Percentiles rank a stretch among this genome's conserved stretches.
Evolutionary conservation across 345 rosid species (phyloP).

Genomic region (Brassica carinata): DNA sequence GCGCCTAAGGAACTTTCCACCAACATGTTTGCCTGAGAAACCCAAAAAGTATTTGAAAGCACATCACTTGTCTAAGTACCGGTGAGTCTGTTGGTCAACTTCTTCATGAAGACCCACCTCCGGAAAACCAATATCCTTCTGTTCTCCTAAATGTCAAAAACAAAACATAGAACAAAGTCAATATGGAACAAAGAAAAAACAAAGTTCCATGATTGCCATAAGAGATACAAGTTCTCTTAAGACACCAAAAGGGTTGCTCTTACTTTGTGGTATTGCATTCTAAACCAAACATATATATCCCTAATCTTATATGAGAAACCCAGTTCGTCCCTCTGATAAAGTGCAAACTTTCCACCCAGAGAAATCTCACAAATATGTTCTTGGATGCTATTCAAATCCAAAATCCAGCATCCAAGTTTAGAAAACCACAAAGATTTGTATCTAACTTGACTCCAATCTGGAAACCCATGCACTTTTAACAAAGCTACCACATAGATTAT

Average conservation of each 20-base stretch:
- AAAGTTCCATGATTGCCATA: slow-evolving; percentile 3
- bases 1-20: slow-evolving; percentile 44
- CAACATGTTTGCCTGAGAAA: slow-evolving; percentile 42
- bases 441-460: slow-evolving; percentile 28
- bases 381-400: slow-evolving; percentile 3
- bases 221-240: neutral
- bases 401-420: slow-evolving; percentile 2
- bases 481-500: neutral
- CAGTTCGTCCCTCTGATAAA: slow-evolving; percentile 6
- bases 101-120: slow-evolving; percentile 4
- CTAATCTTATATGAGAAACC: slow-evolving; percentile 12
- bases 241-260: slow-evolving; percentile 1
- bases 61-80: slow-evolving; percentile 37
- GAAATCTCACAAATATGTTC: neutral
- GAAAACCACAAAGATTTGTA: slow-evolving; percentile 22
- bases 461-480: slow-evolving; percentile 25
- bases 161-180: slow-evolving; percentile 31
- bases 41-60: slow-evolving; percentile 31
- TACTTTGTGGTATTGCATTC: neutral
- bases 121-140: neutral
- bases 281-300: neutral
- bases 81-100: slow-evolving; percentile 10
- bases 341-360: neutral
- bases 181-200: slow-evolving; percentile 9
- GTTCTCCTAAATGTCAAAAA: slow-evolving; percentile 20